Evolutionary conservation across 768 basidiomycete genomes (phyloP).

Genomic region (Leccinum subgranulosum): DNA sequence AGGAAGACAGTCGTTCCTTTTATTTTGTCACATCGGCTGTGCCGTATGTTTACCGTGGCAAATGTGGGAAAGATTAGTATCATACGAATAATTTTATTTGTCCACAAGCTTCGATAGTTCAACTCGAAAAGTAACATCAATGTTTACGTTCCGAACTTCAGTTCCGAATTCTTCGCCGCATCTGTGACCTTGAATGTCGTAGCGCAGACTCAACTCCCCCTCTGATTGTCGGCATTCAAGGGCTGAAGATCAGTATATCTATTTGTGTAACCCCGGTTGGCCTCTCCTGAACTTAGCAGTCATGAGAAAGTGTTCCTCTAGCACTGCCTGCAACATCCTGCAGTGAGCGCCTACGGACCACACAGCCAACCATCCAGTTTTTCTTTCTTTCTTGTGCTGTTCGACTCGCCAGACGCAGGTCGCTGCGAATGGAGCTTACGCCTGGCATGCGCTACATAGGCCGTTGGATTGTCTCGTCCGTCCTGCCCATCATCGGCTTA

Average conservation of each 20-base stretch:
- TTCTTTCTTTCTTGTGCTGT: not conserved
- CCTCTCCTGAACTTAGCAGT: not conserved
- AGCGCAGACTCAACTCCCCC: no score
- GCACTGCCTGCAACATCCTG: not conserved
- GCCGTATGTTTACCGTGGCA: not conserved
- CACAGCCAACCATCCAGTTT: not conserved
- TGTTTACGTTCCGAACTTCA: no score
- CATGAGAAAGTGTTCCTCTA: not conserved
- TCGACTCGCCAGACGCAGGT: not conserved
- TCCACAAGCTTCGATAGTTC: no score
- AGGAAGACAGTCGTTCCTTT: no score
- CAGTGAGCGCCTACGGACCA: not conserved
- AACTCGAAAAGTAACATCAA: no score
- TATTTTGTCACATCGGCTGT: no score
- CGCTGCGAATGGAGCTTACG: slow-evolving; percentile 16
- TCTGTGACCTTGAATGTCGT: no score
- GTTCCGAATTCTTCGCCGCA: no score
- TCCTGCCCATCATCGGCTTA: slow-evolving; percentile 13
- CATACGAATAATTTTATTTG: not conserved
- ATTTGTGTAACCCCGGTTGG: not conserved
- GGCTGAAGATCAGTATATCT: not conserved
- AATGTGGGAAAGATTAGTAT: not conserved
- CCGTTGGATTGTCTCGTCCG: slow-evolving; percentile 10
- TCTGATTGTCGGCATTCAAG: not conserved
- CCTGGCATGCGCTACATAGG: slow-evolving; percentile 25